phyloP scores from a whole-genome alignment of 2,329 filamentous ascomycete species.

The Cyclaneusma minus region DNA sequence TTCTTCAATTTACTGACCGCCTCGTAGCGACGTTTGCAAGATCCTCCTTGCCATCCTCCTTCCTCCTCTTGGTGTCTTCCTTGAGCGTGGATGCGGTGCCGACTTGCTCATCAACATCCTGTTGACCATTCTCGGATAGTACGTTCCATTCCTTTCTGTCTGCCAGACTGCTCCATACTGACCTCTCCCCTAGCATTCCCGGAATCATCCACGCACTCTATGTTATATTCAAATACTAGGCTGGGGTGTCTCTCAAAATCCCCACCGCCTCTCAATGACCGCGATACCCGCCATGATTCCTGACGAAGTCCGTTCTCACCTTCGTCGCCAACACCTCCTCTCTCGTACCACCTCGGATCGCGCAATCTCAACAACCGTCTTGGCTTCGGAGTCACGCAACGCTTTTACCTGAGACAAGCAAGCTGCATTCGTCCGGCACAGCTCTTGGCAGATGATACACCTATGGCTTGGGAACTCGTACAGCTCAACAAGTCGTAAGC shows the following conservation, averaged over 20 bases:
- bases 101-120: conserved; percentile 89
- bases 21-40: conserved; percentile 55
- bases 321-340: no score
- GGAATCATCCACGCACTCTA: conserved; percentile 87
- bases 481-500: no score
- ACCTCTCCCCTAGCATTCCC: conserved; percentile 34
- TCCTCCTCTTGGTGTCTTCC: conserved; percentile 82
- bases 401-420: no score
- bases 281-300: no score
- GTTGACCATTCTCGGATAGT: conserved; percentile 63
- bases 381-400: no score
- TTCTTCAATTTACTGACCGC: conserved; percentile 12
- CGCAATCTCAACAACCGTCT: no score
- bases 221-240: conserved; percentile 21
- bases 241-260: conserved; percentile 1
- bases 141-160: conserved; percentile 20
- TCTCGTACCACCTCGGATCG: no score
- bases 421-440: no score
- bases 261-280: no score
- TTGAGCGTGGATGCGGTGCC: conserved; percentile 77
- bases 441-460: no score
- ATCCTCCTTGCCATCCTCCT: conserved; percentile 81
- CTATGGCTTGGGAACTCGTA: no score
- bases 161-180: neutral
- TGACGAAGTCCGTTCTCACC: no score